These are phyloP conservation scores for Gossypium gossypioides DNA, from an alignment of 441 rosid genomes.

Conservation along the genomic window DNA sequence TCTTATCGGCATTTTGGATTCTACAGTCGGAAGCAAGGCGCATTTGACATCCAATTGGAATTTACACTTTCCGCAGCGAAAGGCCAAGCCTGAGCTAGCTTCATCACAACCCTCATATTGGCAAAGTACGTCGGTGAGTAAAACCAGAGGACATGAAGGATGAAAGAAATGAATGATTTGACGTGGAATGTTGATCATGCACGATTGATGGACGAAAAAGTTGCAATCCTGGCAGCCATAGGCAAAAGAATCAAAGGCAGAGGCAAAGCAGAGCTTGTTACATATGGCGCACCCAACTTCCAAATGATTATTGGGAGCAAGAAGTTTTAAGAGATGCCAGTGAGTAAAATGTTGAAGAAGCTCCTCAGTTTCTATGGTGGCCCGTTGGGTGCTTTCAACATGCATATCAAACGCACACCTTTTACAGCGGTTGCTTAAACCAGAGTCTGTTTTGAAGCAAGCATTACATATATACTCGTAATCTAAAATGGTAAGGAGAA, in stretches of 20 bases:
- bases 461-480: not conserved
- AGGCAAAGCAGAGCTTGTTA: not conserved
- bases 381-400: conserved; percentile 1
- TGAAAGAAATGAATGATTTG: not conserved
- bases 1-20: not conserved
- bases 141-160: conserved; percentile 5
- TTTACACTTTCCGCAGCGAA: not conserved
- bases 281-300: not conserved
- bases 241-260: not conserved
- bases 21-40: not conserved
- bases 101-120: not conserved
- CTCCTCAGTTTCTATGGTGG: not conserved
- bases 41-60: conserved; percentile 3
- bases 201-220: conserved; percentile 14
- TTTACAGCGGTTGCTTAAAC: not conserved
- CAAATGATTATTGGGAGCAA: not conserved
- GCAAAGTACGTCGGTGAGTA: not conserved
- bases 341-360: conserved; percentile 5
- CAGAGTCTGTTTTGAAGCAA: not conserved
- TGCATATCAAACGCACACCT: not conserved
- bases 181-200: conserved; percentile 4
- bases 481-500: not conserved
- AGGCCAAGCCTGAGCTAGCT: not conserved
- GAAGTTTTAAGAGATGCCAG: conserved; percentile 2
- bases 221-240: conserved; percentile 14